Evolutionary conservation across 2,329 filamentous ascomycete genomes (phyloP).

Genomic region (Ophiosphaerella korrae): DNA sequence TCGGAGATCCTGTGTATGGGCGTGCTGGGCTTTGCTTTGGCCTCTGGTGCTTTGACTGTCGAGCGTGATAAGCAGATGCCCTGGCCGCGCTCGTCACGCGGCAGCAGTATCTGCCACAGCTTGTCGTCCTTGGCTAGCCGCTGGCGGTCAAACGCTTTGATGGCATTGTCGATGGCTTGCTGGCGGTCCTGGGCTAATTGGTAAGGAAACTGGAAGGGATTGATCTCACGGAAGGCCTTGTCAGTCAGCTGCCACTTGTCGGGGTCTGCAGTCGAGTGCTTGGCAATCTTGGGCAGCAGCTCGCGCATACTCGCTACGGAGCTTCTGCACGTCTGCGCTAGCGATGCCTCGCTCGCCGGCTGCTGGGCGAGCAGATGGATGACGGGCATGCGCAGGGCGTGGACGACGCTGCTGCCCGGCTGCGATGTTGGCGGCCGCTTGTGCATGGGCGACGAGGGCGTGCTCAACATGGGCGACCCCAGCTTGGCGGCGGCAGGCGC

Average conservation of each 20-base stretch:
- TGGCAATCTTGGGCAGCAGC: slow-evolving; percentile 57
- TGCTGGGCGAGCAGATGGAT: slow-evolving; percentile 60
- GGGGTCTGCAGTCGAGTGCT: slow-evolving; percentile 54
- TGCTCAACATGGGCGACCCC: slow-evolving; percentile 49
- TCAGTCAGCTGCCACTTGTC: slow-evolving; percentile 56
- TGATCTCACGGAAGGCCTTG: slow-evolving; percentile 65
- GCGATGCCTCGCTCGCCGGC: slow-evolving; percentile 35
- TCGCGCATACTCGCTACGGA: slow-evolving; percentile 36
- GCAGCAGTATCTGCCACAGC: slow-evolving; percentile 66
- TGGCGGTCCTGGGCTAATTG: slow-evolving; percentile 60
- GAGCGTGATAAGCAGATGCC: slow-evolving; percentile 65
- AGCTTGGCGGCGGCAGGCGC: slow-evolving; percentile 43
- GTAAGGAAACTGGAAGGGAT: slow-evolving; percentile 67
- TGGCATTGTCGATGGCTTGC: slow-evolving; percentile 65
- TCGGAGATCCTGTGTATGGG: slow-evolving; percentile 46
- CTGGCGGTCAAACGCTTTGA: slow-evolving; percentile 67
- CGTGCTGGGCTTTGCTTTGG: slow-evolving; percentile 41
- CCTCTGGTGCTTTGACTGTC: slow-evolving; percentile 54
- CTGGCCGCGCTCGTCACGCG: slow-evolving; percentile 65
- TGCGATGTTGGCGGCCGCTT: slow-evolving; percentile 50
- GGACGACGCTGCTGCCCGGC: slow-evolving; percentile 42
- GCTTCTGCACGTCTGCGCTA: slow-evolving; percentile 40
- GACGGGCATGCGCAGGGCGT: slow-evolving; percentile 52
- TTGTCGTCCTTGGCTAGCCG: slow-evolving; percentile 64
- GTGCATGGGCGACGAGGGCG: slow-evolving; percentile 43